These are phyloP conservation scores for Xylariaceae sp. DNA, from an alignment of 2,329 filamentous ascomycete species.

Conservation along the genomic window DNA sequence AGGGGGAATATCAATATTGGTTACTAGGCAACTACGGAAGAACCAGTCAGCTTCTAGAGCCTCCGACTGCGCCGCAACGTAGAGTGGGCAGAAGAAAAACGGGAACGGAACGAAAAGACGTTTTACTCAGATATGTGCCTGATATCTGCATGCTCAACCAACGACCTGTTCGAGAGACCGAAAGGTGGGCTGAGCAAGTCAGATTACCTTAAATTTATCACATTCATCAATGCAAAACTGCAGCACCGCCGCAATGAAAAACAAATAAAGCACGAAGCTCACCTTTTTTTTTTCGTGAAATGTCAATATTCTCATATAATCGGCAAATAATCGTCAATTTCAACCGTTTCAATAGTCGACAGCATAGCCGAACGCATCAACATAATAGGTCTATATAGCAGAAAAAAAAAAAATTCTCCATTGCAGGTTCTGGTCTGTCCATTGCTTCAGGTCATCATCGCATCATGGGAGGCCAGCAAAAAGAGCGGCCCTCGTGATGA, in stretches of 20 bases:
- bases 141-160: constrained; percentile 32
- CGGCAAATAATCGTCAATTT: not conserved
- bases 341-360: not conserved
- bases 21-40: not conserved
- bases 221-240: constrained; percentile 25
- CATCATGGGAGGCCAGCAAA: constrained; percentile 57
- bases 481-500: constrained; percentile 58
- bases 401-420: no score
- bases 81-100: not conserved
- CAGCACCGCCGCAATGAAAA: not conserved
- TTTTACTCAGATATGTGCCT: constrained; percentile 27
- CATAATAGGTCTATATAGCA: no score
- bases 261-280: constrained; percentile 4
- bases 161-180: constrained; percentile 4
- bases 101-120: no score
- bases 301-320: no score
- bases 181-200: constrained; percentile 27
- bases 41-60: constrained; percentile 8
- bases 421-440: constrained; percentile 39
- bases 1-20: not conserved
- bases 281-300: constrained; percentile 1
- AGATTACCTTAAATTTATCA: constrained; percentile 30
- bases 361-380: no score
- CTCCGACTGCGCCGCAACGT: not conserved
- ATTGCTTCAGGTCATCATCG: constrained; percentile 64